These are phyloP conservation scores for Pseudotsuga menziesii DNA, from an alignment of 75 land plant species.

Conservation along the genomic window DNA sequence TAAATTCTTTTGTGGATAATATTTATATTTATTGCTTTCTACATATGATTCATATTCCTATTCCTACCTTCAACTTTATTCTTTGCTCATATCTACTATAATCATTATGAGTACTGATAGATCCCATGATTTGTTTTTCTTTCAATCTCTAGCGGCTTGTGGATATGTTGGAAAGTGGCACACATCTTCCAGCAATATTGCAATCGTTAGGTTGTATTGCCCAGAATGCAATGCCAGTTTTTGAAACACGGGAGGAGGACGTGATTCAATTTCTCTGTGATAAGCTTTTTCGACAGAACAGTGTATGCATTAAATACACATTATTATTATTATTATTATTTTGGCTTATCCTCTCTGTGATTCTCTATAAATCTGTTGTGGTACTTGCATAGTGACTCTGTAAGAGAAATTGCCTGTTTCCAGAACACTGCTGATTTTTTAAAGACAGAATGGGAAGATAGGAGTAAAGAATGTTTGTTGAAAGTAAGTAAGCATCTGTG, in stretches of 20 bases:
- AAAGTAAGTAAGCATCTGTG: constrained; percentile 44
- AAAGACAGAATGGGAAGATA: constrained; percentile 49
- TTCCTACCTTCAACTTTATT: background rate
- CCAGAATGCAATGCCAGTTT: constrained; percentile 84
- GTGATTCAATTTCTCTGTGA: constrained; percentile 62
- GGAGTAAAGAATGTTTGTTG: constrained; percentile 63
- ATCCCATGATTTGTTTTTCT: background rate
- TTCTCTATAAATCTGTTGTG: background rate
- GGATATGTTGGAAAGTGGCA: constrained; percentile 66
- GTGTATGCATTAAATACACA: constrained; percentile 30
- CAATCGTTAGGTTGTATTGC: constrained; percentile 94
- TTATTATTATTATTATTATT: no score
- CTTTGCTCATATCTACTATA: background rate
- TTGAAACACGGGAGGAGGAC: constrained; percentile 93
- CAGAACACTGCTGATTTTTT: constrained; percentile 29
- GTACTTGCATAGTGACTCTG: background rate
- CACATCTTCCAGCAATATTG: constrained; percentile 77
- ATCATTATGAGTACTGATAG: background rate
- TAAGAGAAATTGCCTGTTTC: background rate
- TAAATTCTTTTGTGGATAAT: constrained; percentile 5
- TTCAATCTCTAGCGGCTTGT: constrained; percentile 62
- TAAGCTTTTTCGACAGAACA: constrained; percentile 41
- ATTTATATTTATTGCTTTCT: background rate
- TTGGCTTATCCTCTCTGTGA: background rate
- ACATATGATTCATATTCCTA: background rate